Conservation (phyloP, 2,329 filamentous ascomycete species). For the Pseudocercospora vitis region DNA sequence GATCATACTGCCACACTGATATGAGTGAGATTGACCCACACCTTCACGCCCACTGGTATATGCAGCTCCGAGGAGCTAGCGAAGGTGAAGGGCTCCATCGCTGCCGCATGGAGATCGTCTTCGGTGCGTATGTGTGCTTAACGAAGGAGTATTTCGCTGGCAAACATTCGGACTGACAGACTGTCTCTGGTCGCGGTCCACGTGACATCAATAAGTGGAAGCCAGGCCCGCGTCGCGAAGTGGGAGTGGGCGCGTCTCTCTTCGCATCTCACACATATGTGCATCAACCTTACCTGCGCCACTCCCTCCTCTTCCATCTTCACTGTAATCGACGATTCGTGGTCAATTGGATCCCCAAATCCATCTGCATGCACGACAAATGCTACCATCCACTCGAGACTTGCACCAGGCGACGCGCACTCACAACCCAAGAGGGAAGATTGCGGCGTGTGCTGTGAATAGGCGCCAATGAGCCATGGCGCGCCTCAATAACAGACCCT, state of each 20-base stretch:
- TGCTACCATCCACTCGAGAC: too few species aligned
- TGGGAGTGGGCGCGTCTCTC: slow-evolving; percentile 3
- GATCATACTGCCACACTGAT: slow-evolving; percentile 27
- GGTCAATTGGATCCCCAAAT: too few species aligned
- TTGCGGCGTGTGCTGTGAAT: too few species aligned
- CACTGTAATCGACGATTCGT: too few species aligned
- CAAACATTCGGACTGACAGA: neutral
- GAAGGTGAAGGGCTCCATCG: slow-evolving; percentile 95
- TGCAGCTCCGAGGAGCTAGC: slow-evolving; percentile 82
- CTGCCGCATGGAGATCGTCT: neutral
- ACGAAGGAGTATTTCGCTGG: too few species aligned
- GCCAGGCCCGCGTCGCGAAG: slow-evolving; percentile 2
- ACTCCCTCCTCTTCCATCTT: too few species aligned
- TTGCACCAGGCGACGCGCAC: too few species aligned
- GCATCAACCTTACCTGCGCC: too few species aligned
- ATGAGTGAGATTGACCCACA: slow-evolving; percentile 54
- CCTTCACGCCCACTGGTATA: slow-evolving; percentile 65
- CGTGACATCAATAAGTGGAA: slow-evolving; percentile 4
- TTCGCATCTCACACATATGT: too few species aligned
- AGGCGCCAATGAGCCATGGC: slow-evolving; percentile 24
- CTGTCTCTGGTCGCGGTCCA: slow-evolving; percentile 3
- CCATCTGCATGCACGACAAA: too few species aligned
- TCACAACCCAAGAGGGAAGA: too few species aligned
- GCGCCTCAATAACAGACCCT: slow-evolving; percentile 26
- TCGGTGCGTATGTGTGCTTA: too few species aligned